Evolutionary conservation across 2,329 filamentous ascomycete genomes (phyloP), one percentile per base, ranked within the genome.

Genomic region (Onygena corvina): DNA sequence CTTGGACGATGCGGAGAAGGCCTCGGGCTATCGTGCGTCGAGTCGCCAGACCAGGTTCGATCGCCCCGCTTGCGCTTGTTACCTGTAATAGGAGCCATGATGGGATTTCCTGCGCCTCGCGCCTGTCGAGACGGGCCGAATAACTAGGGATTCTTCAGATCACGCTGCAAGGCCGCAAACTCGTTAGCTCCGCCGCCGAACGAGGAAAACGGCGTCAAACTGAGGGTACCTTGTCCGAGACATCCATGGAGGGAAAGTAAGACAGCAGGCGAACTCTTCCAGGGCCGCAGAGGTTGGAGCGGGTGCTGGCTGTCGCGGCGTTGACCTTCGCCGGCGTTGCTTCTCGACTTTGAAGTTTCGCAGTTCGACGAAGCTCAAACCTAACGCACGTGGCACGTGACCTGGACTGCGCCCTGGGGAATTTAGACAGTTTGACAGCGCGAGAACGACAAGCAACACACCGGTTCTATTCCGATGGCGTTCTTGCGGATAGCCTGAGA

Each of bases 1-100:
- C 62, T 65, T 31, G 67, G 70, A 52, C 65, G 70, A 65, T 71
- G 70, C 56, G 67, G 71, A 54, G 70, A 73, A 53, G 67, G 70
- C 54, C 68, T 64, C 50, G 59, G 59, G 48, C 58, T 58, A 55
- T 69, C 66, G 58, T 65, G 51, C 35, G 60, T 59, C 38, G 64
- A 64, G 52, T 72, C 68, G 48, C 65, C 64, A 35, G 69, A 68
- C 61, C 64, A 71, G 33, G 63, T 63, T 57, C 69, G 62, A 49
- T 72, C 70, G 48, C 59, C 61, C 60, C 69, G 63, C 69, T 80
- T 80, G 54, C 77, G 71, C 69, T 81, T 81, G 48, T 68, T 66
- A 55, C 66, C 65, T 49, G 64, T 64, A 55, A 63, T 64, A 56
- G 71, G 73, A 62, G 73, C 67, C 76, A 78, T 78, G 61, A 54